A percentile compares a stretch with the other conserved stretches of the same genome.
phyloP scores from a whole-genome alignment of 2,329 filamentous ascomycete genomes.

The Blastomyces silverae region DNA sequence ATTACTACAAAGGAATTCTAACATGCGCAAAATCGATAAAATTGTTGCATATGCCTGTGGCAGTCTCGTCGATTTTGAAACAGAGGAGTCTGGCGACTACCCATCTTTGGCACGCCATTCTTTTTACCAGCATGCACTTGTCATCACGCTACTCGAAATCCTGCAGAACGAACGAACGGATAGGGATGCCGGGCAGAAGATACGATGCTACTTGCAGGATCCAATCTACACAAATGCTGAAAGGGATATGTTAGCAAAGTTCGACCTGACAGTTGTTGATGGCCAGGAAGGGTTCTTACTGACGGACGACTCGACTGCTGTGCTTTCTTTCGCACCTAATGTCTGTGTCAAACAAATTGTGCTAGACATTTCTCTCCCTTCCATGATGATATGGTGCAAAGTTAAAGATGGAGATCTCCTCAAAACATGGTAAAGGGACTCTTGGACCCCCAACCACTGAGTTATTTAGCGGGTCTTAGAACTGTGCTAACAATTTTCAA shows the following conservation, averaged over 20 bases:
- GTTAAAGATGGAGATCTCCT: slow-evolving; percentile 9
- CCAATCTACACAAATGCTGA: slow-evolving; percentile 26
- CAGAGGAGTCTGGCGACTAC: not conserved
- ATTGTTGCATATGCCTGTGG: slow-evolving; percentile 18
- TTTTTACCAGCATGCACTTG: slow-evolving; percentile 25
- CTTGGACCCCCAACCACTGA: not conserved
- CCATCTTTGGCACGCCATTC: not conserved
- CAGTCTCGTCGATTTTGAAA: not conserved
- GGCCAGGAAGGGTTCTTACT: slow-evolving; percentile 34
- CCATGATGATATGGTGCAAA: slow-evolving; percentile 28
- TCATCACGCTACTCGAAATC: slow-evolving; percentile 23
- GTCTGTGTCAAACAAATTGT: slow-evolving; percentile 37
- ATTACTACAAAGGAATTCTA: not conserved
- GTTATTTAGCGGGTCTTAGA: not conserved
- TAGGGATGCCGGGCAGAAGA: not conserved
- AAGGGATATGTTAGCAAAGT: slow-evolving; percentile 18
- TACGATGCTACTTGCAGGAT: slow-evolving; percentile 28
- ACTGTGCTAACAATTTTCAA: not conserved
- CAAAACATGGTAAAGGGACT: not conserved
- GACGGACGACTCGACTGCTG: slow-evolving; percentile 34
- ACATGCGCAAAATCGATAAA: slow-evolving; percentile 12
- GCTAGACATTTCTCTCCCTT: slow-evolving; percentile 35
- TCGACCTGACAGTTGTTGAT: slow-evolving; percentile 26
- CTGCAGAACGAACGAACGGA: slow-evolving; percentile 16
- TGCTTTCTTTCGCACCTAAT: slow-evolving; percentile 33